Evolutionary conservation across 2,329 filamentous ascomycete genomes (phyloP), one percentile per base, ranked within the genome.

Genomic region (Fusarium buxicola): DNA sequence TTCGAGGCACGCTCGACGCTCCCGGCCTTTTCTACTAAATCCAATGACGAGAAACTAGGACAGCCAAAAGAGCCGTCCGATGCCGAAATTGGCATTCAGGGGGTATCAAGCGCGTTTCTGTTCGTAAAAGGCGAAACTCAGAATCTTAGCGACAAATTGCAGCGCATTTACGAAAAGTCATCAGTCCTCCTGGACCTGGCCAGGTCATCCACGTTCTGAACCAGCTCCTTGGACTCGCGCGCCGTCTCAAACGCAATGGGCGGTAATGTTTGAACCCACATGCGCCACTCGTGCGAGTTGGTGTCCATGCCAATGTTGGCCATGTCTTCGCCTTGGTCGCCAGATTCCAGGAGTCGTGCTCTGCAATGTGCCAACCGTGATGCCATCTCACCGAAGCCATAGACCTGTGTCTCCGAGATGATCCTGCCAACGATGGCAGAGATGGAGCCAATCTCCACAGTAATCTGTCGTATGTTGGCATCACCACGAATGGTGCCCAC

Each of bases 211-310:
- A 82, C 73, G n/a, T 73, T 73, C 64, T 81, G 78, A 21, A 76
- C 75, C 58, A 92, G 78, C 73, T 91, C 92, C 80, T 94, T 95
- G 47, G 90, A 91, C 76, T 93, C 90, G 58, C 90, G 84, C 7
- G 91, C 92, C 72, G 94, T 90, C 76, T 92, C 90, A 76, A 96
- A 96, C n/a, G 92, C 92, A 66, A 95, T 88, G 3, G 92, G 92
- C 10, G 92, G 92, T 46, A 96, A 78, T 25, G 86, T 88, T 74
- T 90, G 88, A 51, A 85, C 89, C 81, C 89, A 89, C 71, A 82
- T 81, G 61, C 81, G 82, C 86, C 86, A 88, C 63, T 86, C 82
- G 58, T 81, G 78, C 50, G 83, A 81, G 41, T 85, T 78, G 35
- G 81, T 80, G 15, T 59, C 49, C 13, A 81, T 77, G 43, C 82